Percentiles rank a stretch among this genome's conserved stretches.
Evolutionary conservation across 768 basidiomycete genomes (phyloP).

Genomic region (Omphalotus guepiniiformis): DNA sequence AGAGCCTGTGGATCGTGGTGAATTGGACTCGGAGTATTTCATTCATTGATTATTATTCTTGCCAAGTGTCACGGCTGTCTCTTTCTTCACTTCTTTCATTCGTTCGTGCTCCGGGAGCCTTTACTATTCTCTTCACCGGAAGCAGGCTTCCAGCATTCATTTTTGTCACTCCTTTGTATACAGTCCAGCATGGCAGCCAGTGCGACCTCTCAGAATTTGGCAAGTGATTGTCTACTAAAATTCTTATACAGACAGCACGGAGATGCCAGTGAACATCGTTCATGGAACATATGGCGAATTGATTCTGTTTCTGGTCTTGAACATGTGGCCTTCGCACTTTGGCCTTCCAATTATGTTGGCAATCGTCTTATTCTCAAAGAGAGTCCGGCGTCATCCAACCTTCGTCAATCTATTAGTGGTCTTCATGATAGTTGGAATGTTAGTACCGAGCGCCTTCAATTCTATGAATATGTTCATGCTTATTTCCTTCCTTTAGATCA

Average conservation of each 20-base stretch:
- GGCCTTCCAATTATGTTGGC: constrained; percentile 42
- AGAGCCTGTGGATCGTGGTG: too few relatives aligned
- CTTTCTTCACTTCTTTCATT: constrained; percentile 4
- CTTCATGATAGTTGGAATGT: constrained; percentile 45
- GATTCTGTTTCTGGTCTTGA: constrained; percentile 38
- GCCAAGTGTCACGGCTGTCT: too few relatives aligned
- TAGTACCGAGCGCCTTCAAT: constrained; percentile 15
- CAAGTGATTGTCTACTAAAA: too few relatives aligned
- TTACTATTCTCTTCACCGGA: background rate
- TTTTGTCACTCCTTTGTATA: constrained; percentile 3
- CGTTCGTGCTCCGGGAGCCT: constrained; percentile 5
- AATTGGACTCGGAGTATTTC: too few relatives aligned
- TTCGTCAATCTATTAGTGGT: constrained; percentile 42
- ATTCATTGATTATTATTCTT: too few relatives aligned
- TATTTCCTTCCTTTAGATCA: constrained; percentile 23
- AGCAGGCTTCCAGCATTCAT: constrained; percentile 6
- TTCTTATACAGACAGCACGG: background rate
- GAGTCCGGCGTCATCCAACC: constrained; percentile 40
- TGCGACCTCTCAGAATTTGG: too few relatives aligned
- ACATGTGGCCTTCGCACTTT: constrained; percentile 47
- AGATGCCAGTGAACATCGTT: constrained; percentile 31
- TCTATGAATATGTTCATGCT: background rate
- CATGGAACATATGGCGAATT: constrained; percentile 38
- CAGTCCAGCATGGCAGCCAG: background rate
- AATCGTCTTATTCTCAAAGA: constrained; percentile 35